phyloP scores from a whole-genome alignment of 1,139 yeast species.

The Waltiozyma sp. region DNA sequence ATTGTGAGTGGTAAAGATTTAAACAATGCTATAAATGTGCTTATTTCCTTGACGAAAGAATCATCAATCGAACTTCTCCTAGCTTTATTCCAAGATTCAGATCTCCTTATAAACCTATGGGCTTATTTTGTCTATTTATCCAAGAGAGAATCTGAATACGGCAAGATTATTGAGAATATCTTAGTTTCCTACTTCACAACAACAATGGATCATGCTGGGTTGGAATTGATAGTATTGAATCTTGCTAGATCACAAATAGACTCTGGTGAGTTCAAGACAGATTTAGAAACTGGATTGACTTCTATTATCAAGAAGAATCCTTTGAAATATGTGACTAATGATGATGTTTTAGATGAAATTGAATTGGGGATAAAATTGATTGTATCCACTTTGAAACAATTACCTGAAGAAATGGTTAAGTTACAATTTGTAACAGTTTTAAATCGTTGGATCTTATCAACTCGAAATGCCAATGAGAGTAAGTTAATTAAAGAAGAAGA shows the following conservation, averaged over 20 bases:
- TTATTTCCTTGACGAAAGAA: slow-evolving; percentile 50
- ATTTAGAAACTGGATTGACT: slow-evolving; percentile 40
- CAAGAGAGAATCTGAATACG: slow-evolving; percentile 23
- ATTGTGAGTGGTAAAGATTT: slow-evolving; percentile 37
- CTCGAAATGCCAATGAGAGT: not conserved
- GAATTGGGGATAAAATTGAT: slow-evolving; percentile 42
- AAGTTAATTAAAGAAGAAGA: slow-evolving; percentile 14
- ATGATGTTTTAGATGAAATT: slow-evolving; percentile 32
- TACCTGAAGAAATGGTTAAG: slow-evolving; percentile 40
- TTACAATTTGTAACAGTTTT: slow-evolving; percentile 41
- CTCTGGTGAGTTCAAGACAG: slow-evolving; percentile 36
- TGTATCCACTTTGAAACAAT: slow-evolving; percentile 34
- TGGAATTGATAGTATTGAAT: slow-evolving; percentile 33
- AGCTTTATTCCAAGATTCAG: slow-evolving; percentile 25
- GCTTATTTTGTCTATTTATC: slow-evolving; percentile 42
- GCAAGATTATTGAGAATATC: slow-evolving; percentile 35
- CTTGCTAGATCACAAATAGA: slow-evolving; percentile 33
- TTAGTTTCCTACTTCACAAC: slow-evolving; percentile 37
- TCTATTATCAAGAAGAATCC: slow-evolving; percentile 28
- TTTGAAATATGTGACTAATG: slow-evolving; percentile 13
- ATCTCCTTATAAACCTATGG: slow-evolving; percentile 40
- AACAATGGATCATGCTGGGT: slow-evolving; percentile 25
- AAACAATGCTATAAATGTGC: slow-evolving; percentile 55
- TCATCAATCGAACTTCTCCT: slow-evolving; percentile 32
- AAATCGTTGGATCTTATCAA: slow-evolving; percentile 43